These are phyloP conservation scores for Blastobotrys robertii DNA, from an alignment of 805 yeast species.

Conservation along the genomic window DNA sequence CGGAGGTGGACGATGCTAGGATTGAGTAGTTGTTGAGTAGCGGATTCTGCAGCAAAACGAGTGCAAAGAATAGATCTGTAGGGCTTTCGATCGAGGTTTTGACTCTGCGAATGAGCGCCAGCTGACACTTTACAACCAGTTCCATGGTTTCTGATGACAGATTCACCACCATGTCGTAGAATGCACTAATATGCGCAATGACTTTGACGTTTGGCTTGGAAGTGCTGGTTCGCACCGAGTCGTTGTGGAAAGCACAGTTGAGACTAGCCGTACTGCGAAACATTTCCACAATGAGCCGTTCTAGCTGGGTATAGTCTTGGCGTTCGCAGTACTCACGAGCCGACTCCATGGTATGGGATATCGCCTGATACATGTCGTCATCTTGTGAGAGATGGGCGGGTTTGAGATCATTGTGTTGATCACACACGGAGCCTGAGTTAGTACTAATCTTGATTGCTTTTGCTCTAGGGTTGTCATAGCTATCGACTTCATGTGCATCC, in stretches of 20 bases:
- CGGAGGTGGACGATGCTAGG: constrained; percentile 3
- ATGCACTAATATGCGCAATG: constrained; percentile 33
- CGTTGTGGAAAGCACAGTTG: constrained; percentile 44
- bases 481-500: no score
- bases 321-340: no score
- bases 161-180: constrained; percentile 37
- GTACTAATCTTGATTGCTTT: no score
- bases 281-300: neutral
- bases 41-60: constrained; percentile 65
- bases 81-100: constrained; percentile 40
- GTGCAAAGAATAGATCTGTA: constrained; percentile 43
- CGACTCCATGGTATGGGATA: no score
- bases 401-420: no score
- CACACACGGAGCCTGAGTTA: no score
- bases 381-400: no score
- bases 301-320: neutral
- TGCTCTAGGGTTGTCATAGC: no score
- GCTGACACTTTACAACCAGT: neutral
- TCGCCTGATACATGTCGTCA: no score
- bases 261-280: constrained; percentile 30
- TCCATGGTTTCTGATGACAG: constrained; percentile 40
- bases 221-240: constrained; percentile 28
- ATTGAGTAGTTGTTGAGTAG: constrained; percentile 28
- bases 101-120: constrained; percentile 32
- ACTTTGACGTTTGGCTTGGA: constrained; percentile 42